Evolutionary conservation across 2,329 filamentous ascomycete genomes (phyloP), one percentile per base, ranked within the genome.

Genomic region (Didymella glomerata): DNA sequence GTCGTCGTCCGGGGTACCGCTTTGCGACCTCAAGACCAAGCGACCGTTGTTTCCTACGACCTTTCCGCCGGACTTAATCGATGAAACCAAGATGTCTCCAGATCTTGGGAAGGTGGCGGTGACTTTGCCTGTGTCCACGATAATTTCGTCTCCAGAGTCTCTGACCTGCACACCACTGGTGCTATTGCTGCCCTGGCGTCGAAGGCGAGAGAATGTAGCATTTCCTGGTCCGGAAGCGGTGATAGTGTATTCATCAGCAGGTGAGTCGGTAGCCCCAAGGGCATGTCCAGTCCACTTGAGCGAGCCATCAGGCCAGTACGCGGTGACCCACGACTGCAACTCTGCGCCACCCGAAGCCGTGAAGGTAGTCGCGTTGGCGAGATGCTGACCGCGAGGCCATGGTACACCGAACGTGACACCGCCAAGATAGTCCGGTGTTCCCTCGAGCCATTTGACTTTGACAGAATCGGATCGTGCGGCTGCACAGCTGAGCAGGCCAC

Each of bases 281-380:
- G 85, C 84, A 65, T 88, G 86, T 0, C 80, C 85, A 2, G 83
- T 86, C 86, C 86, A 88, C 67, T 87, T 88, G 52, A 87, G 78
- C 0, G 85, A 86, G 25, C 83, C 84, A 71, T 88, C 86, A 1
- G 81, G 79, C 86, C 85, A 88, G 68, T 84, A 85, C 0, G 82
- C 84, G 0, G 83, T 87, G 3, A 81, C 76, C 85, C 85, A 87
- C 0, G 85, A 84, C 60, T 87, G 81, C 7, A 85, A 69, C 14
- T 69, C 59, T 8, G 51, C 62, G 22, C 68, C 72, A 2, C 72
- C 70, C 1, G 68, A 76, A 48, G 64, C 61, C 32, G 56, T 70
- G 62, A 69, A 79, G 28, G 61, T 72, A 18, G 79, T 80, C 47
- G 64, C 63, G 38, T 77, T 74, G 14, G 76, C 71, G 44, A 69